Evolutionary conservation across 2,329 filamentous ascomycete genomes (phyloP), one percentile per base, ranked within the genome.

Genomic region (Nakataea oryzae): DNA sequence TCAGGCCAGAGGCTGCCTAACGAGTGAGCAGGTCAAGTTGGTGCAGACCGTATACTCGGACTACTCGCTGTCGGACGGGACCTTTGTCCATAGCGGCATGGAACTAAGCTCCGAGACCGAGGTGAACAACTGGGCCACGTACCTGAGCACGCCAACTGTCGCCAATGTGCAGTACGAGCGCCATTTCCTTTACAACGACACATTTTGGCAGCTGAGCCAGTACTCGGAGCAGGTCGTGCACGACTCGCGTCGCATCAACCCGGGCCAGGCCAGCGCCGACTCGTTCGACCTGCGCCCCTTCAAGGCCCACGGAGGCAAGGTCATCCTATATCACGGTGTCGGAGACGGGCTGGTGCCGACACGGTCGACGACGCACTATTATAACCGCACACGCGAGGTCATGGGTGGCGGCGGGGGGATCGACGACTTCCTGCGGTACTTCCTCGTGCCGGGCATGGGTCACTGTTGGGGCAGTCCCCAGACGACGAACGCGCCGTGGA

Each of bases 391-490:
- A 0, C 63, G 67, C 8, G 65, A 69, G 1, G 75, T 73, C 0
- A 77, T 81, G 73, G 69, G 68, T 4, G 68, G 65, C 62, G 30
- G 11, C 58, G 63, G 65, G 13, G 63, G 65, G 17, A 63, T 66
- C 12, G 62, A 65, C 30, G 56, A 64, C 21, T 81, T 81, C 67
- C 85, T 81, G 70, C 68, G 74, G 3, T 74, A 81, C 65, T 84
- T 83, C 68, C 68, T 73, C 4, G 75, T 83, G 8, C 79, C 80
- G 1, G 81, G 81, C 1, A 77, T 83, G 72, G 72, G 70, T 3
- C 81, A 84, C 66, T 85, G 82, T 62, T 65, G 63, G 47, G 62
- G 65, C 30, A 68, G 71, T 11, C 64, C 68, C 2, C 65, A 68
- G 8, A 66, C 70, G 29, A 65, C 66, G 1, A 56, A 63, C 21